Conservation (phyloP, 1,284 basidiomycete species). For the Inonotus hispidus region DNA sequence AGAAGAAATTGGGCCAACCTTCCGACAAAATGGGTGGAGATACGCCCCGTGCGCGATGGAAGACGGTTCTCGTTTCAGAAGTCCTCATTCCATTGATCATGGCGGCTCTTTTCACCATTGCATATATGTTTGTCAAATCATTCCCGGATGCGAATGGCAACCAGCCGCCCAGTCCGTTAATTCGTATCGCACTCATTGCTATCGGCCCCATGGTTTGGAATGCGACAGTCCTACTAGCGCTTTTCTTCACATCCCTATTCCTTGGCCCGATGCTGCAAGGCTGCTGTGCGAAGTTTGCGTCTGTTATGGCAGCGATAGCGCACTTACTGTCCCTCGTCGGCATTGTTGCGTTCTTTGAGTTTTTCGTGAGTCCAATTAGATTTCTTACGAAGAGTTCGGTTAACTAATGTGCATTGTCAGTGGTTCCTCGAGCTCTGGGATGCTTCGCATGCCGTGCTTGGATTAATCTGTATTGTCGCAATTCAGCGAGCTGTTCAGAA, state of each 20-base stretch:
- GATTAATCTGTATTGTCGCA: conserved; percentile 78
- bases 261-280: conserved; percentile 87
- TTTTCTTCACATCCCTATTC: conserved; percentile 92
- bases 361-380: conserved; percentile 65
- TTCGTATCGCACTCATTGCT: conserved; percentile 87
- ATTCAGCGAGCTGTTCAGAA: conserved; percentile 92
- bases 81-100: conserved; percentile 78
- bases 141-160: conserved; percentile 71
- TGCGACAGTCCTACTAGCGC: conserved; percentile 76
- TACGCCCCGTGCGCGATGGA: conserved; percentile 86
- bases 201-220: conserved; percentile 97
- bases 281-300: conserved; percentile 78
- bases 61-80: conserved; percentile 80
- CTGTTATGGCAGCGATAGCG: conserved; percentile 85
- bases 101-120: conserved; percentile 75
- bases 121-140: conserved; percentile 89
- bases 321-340: conserved; percentile 80
- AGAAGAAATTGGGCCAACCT: conserved; percentile 93
- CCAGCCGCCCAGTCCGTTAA: conserved; percentile 68
- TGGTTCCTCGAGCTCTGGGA: conserved; percentile 99
- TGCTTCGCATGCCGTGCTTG: conserved; percentile 87
- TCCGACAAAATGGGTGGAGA: conserved; percentile 92
- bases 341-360: conserved; percentile 87
- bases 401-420: conserved; percentile 34
- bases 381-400: not conserved